phyloP scores from a whole-genome alignment of 202 grass and related monocot species.

The Brachypodium distachyon region DNA sequence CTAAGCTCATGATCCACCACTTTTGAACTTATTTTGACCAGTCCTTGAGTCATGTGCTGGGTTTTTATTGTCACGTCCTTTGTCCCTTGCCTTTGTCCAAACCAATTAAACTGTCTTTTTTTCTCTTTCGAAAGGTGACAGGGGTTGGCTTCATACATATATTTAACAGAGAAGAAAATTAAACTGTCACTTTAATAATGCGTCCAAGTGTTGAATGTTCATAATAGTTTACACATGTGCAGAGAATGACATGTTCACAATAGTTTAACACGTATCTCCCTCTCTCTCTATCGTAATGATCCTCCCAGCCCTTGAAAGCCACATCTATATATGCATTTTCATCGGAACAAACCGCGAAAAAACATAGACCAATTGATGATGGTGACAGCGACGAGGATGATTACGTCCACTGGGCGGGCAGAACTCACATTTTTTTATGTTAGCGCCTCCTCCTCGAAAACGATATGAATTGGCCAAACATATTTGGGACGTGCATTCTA shows the following conservation, averaged over 20 bases:
- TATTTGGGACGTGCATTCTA: no score
- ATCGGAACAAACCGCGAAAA: not conserved
- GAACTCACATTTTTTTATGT: no score
- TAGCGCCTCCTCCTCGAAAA: no score
- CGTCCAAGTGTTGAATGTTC: not conserved
- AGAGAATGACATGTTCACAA: no score
- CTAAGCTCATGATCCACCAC: not conserved
- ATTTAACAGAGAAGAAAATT: not conserved
- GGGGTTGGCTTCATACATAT: no score
- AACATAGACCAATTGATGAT: constrained; percentile 10
- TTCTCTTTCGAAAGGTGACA: no score
- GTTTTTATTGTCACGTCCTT: not conserved
- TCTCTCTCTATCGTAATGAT: no score
- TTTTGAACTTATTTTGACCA: constrained; percentile 4
- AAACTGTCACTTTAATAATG: not conserved
- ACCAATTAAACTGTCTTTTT: no score
- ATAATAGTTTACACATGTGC: not conserved
- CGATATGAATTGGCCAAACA: no score
- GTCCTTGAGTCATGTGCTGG: constrained; percentile 2
- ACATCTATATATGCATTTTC: not conserved
- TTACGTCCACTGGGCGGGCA: not conserved
- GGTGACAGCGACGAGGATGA: no score
- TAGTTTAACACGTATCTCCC: no score
- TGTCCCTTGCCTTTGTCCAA: constrained; percentile 26
- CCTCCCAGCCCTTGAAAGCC: constrained; percentile 8